Base-by-base conservation (phyloP, 306 rosid species). In the Hippophae gyantsensis region DNA sequence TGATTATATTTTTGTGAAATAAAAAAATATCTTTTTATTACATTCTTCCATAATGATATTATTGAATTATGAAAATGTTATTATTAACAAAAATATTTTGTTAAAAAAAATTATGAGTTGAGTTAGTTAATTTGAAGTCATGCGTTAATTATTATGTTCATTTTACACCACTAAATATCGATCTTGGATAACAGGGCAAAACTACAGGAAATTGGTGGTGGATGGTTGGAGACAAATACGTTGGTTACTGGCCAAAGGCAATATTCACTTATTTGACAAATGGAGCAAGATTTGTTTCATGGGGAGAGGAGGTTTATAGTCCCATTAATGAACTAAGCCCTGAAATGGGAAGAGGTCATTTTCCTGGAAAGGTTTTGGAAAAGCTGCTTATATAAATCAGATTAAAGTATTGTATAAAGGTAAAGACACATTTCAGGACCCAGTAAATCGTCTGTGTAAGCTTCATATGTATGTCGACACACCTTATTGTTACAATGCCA, bases 161-260 rank as follows among this genome's bases (percentile, higher is more conserved):
- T 18, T 18, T 18, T 18, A 18, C 18, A 18, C 18, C 18, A 18
- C 18, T 11, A 32, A 11, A 4, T 1, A 14, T 56, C 6, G 7
- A n/a, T 44, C 12, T 42, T 41, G 6, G 13, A 11, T 43, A 32
- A n/a, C 6, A 69, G 68, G 79, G 69, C 11, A 1, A 3, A 7
- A 8, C 7, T 7, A 26, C 57, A 8, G 64, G 60, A 46, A 32
- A 64, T 49, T 69, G 75, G 75, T 23, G 52, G 68, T 54, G 69
- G 43, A 64, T 58, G 64, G 14, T 62, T 7, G 63, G 54, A 43
- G 68, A 54, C 7, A n/a, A 18, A n/a, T 50, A 47, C 11, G 38
- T 74, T 25, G 74, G 79, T 38, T 74, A 73, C 48, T 55, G 71
- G 79, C 71, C 75, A 43, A 60, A 7, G 42, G 42, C 6, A 13